These are phyloP conservation scores for Ophiostoma sp. DNA, from an alignment of 2,329 filamentous ascomycete genomes.

Conservation along the genomic window DNA sequence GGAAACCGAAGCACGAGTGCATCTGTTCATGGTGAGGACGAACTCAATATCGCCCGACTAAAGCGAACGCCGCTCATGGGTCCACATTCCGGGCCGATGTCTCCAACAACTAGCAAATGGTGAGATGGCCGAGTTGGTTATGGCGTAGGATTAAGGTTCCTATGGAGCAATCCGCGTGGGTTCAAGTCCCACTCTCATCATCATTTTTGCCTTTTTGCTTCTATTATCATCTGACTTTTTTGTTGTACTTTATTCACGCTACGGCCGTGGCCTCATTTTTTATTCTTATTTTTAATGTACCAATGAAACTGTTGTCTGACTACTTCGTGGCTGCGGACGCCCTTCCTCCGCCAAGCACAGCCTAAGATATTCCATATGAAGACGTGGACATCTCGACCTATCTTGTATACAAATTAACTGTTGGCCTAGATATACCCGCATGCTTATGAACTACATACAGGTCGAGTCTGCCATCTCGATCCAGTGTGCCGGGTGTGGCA, in stretches of 20 bases:
- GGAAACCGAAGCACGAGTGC: no score
- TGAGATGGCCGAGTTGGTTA: slow-evolving; percentile 17
- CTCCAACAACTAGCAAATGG: slow-evolving; percentile 7
- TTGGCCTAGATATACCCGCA: background rate
- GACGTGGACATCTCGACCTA: no score
- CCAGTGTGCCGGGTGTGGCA: background rate
- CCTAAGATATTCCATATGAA: no score
- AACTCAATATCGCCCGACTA: no score
- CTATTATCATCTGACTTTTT: background rate
- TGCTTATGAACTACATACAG: background rate
- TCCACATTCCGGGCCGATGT: background rate
- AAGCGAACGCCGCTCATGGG: background rate
- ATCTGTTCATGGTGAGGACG: no score
- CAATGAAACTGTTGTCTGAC: no score
- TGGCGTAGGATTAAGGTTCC: slow-evolving; percentile 17
- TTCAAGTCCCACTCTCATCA: slow-evolving; percentile 18
- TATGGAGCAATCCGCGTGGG: slow-evolving; percentile 19
- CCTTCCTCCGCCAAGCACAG: no score
- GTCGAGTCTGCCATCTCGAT: background rate
- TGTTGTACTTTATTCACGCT: background rate
- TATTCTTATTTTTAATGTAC: background rate
- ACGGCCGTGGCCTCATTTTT: background rate
- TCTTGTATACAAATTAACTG: no score
- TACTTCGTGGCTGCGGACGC: no score
- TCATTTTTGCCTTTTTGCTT: background rate